Evolutionary conservation across 176 grass and related monocot genomes (phyloP), one percentile per base, ranked within the genome.

Genomic region (Carex littledalei): DNA sequence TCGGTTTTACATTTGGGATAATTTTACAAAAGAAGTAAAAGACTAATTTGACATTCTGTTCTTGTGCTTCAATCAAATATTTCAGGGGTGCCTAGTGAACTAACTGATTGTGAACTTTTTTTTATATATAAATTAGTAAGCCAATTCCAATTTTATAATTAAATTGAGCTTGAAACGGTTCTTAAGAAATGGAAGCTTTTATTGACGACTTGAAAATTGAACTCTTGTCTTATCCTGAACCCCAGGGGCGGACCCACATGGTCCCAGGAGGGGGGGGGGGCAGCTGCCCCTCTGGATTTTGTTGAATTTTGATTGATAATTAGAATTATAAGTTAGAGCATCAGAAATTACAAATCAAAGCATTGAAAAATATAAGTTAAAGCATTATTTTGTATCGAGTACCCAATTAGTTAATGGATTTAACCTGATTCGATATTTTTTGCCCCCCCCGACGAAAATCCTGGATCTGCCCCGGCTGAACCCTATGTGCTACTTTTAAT

Each of bases 41-140:
- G 61, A 58, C 41, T 70, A 79, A 88, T 94, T 89, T 86, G 82
- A 76, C 87, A 82, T 21, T 66, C 86, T 61, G 89, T 90, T 87
- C 84, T 52, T 93, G 86, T 86, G 85, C 88, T 93, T 95, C 84
- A 8, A 9, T 58, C 9, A 63, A 24, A 35, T 63, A 5, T 84
- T 35, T 17, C 91, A 98, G 93, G 91, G 16, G 49, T 57, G 45
- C 91, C 95, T 9, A 59, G 57, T 21, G 91, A 98, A 77, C 83
- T 93, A 45, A 81, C 85, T 77, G 93, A 35, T 54, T 89, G 79
- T 17, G 84, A 83, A 79, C 86, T 80, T 15, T 84, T 39, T 57
- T 24, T 41, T 59, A 50, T 82, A 1, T 41, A 34, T 49, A 49
- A 45, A 50, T 67, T 50, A 47, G 58, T 67, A 22, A n/a, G 32